Base-by-base conservation (phyloP, 2,329 filamentous ascomycete species). In the Calonectria crousiana region DNA sequence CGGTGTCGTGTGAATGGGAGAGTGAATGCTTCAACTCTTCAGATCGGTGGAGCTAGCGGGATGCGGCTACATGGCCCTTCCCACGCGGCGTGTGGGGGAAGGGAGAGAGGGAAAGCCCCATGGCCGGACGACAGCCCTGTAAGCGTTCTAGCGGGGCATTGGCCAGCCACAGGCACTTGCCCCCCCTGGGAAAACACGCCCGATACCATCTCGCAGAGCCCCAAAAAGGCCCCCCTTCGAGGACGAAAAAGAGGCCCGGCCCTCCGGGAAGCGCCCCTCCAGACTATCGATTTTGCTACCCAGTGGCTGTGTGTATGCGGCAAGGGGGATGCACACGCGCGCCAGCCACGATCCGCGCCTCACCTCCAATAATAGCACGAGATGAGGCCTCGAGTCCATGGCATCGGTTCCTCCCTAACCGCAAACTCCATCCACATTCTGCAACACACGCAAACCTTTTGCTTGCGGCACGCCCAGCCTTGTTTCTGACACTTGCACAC, bases 261-360 rank as follows among this genome's bases (percentile, higher is more conserved):
- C 67, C 67, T 41, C 67, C 28, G 67, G 41, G 30, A 52, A 68
- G 70, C 44, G 44, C 49, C 67, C 60, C 71, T 67, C 65, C 56
- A 38, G 53, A 62, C 70, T 68, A 67, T 68, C 70, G 64, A 72
- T 67, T 72, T 51, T 58, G 66, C 53, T 30, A 26, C 13, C 51
- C 67, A 23, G 71, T 66, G 71, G 71, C 71, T 73, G 67, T 73
- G 71, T 62, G 52, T 58, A 44, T 23, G 52, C 56, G 56, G 44
- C 60, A 41, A 47, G 41, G 38, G 38, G 38, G 30, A 62, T 70
- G 53, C 67, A 70, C 56, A 60, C 53, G 67, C 67, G 67, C 66
- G 71, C 66, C 71, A 69, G 71, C 71, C 71, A 73, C 71, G 26
- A 66, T 73, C 71, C 67, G 71, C 71, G 71, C 71, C 71, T 73